Evolutionary conservation across 2,329 filamentous ascomycete genomes (phyloP), one percentile per base, ranked within the genome.

Genomic region (Blumeria hordei): DNA sequence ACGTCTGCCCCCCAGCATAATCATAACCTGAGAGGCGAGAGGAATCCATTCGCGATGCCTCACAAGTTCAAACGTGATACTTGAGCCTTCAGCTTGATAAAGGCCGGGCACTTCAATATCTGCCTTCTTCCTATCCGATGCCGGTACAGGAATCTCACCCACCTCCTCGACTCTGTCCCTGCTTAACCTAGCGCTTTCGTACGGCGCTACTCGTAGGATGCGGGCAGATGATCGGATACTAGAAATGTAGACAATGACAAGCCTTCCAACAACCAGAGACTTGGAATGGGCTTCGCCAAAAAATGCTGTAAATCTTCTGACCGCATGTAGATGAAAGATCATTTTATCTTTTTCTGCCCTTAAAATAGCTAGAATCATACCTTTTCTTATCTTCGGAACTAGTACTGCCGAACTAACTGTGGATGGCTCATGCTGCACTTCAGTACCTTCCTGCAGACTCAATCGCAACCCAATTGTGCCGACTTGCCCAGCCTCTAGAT

Each of bases 211-310:
- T 35, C 75, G 74, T 32, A 83, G 65, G 1, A 96, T 77, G 57
- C 83, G 81, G 0, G 87, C 88, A 0, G 84, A 79, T 1, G 88
- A 83, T 8, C 90, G 77, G 12, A 96, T 81, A 64, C 88, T 95
- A 16, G 86, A 87, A 43, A 88, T 78, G 63, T 95, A 96, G 0
- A 90, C 77, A 34, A 93, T 88, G 5, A 88, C 80, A 36, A 82
- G 72, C 43, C 76, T 81, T 1, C 85, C 84, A 0, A 79, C 69
- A 0, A 75, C 73, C 6, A 95, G 71, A 1, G 75, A 71, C 28
- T 74, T 75, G 0, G 81, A 75, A 52, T 82, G 77, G 0, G 72
- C 67, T 5, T 81, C 75, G 0, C 75, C 70, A 63, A 95, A 93
- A 0, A 75, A 73, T 0, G 86, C 88, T 1, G 78, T 79, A 60